Conservation (phyloP, 371 early-diverging fungal genomes). For the Lichtheimia ramosa region DNA sequence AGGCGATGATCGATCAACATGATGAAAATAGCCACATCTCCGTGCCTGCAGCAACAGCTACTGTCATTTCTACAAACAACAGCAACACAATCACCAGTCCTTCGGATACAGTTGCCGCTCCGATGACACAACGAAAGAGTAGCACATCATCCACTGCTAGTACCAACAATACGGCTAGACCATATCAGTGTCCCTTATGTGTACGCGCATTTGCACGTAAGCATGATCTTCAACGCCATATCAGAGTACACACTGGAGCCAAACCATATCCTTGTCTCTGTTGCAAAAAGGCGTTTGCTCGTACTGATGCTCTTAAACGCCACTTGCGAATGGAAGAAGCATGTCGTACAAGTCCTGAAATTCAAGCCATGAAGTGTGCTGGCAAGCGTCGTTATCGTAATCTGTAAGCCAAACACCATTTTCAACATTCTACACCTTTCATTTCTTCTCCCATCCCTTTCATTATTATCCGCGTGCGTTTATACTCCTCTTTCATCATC, state of each 20-base stretch:
- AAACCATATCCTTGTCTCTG: conserved; percentile 61
- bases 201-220: conserved; percentile 56
- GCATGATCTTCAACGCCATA: conserved; percentile 70
- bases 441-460: conserved; percentile 1
- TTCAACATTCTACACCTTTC: conserved; percentile 1
- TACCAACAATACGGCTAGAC: conserved; percentile 3
- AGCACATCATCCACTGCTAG: neutral
- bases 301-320: conserved; percentile 67
- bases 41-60: neutral
- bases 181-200: conserved; percentile 17
- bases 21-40: neutral
- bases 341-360: conserved; percentile 49
- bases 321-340: conserved; percentile 61
- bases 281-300: conserved; percentile 66
- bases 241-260: conserved; percentile 67
- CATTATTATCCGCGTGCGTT: neutral
- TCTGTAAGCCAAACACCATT: conserved; percentile 10
- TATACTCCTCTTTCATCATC: conserved; percentile 2
- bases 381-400: conserved; percentile 35
- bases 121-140: neutral
- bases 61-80: neutral
- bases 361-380: conserved; percentile 41
- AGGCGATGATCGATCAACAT: neutral
- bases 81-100: neutral
- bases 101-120: neutral